phyloP scores from a whole-genome alignment of 2,329 filamentous ascomycete species.

The Paecilomyces fulvus region DNA sequence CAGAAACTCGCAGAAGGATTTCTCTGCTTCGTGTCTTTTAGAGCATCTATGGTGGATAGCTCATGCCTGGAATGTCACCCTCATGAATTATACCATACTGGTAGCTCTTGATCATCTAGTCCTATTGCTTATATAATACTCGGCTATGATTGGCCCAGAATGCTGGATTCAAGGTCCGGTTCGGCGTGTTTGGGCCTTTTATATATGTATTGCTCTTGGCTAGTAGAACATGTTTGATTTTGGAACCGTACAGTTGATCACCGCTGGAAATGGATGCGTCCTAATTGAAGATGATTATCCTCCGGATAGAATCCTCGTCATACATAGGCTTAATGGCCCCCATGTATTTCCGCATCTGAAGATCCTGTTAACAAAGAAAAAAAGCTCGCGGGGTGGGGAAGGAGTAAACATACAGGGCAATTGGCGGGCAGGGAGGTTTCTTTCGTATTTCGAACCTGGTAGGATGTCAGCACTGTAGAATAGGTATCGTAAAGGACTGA shows the following conservation, averaged over 20 bases:
- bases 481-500: neutral
- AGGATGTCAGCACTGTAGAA: neutral
- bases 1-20: constrained; percentile 25
- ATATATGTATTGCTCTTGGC: too few species aligned
- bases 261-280: neutral
- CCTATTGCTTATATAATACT: neutral
- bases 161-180: too few species aligned
- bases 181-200: too few species aligned
- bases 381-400: neutral
- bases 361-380: neutral
- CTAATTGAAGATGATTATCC: neutral
- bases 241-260: too few species aligned
- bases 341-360: neutral
- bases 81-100: neutral
- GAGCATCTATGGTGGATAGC: constrained; percentile 4
- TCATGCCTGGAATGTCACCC: neutral
- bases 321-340: neutral
- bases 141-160: too few species aligned
- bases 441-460: constrained; percentile 87
- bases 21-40: constrained; percentile 7
- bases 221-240: too few species aligned
- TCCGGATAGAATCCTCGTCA: neutral
- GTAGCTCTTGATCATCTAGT: neutral
- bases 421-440: constrained; percentile 75
- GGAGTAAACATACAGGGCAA: constrained; percentile 57